Base-by-base conservation (phyloP, 805 yeast species). In the Naumovozyma baii region DNA sequence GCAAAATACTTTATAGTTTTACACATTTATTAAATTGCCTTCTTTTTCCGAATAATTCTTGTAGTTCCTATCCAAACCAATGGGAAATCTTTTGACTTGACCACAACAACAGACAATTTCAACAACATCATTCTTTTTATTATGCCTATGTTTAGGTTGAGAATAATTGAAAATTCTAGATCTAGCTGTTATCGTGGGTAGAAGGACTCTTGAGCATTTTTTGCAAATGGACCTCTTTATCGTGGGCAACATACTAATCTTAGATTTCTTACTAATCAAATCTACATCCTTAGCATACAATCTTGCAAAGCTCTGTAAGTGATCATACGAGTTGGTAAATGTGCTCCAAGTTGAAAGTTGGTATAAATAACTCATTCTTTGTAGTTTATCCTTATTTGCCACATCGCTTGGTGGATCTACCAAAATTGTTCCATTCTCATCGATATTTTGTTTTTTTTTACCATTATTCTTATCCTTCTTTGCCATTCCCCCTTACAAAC, bases 171-270 rank as follows among this genome's bases (percentile, higher is more conserved):
- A n/a, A 4, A 50, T 78, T 76, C 26, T 59, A 37, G 70, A 51
- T 15, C 70, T 26, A 14, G 44, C 44, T 4, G 44, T 67, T 14
- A 64, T 37, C 0, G 78, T 80, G 0, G 80, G 76, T 1, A 74
- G 50, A 44, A 72, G 61, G 8, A 72, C 43, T 7, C 76, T 56
- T 34, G 71, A 61, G 57, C 95, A 86, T 29, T 61, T 62, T 49
- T 83, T 84, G 59, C 95, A 86, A 13, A 79, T 53, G 0, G 72
- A 67, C 47, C 94, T 66, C 57, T 86, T 86, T 9, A 85, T 46
- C 28, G 62, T 59, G 0, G 88, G 87, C 31, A 81, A 70, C 20
- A 81, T 54, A 44, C 80, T 73, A 16, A 79, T 54, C 14, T 83
- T 88, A 2, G 78, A 72, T 51, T 79, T 81, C 53, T 80, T 79